Evolutionary conservation across 257 asterid species (phyloP), one percentile per base, ranked within the genome.

Genomic region (Petrea volubilis): DNA sequence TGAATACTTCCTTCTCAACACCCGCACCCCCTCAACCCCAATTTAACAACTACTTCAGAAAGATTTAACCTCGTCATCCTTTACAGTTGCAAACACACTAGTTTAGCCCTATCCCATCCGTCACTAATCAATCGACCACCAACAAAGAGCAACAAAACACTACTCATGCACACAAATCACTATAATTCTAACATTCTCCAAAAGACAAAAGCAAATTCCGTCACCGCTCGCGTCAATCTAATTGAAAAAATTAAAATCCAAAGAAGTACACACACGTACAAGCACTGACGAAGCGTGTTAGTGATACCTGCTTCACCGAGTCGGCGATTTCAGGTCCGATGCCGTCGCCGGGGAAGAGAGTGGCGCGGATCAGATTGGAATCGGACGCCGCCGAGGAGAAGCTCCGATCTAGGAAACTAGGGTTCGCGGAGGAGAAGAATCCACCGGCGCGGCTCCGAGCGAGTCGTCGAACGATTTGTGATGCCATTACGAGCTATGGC

Each of bases 261-360:
- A 59, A 41, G 3, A 9, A 68, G n/a, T 1, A 56, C 47, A 52
- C 21, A 64, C 2, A n/a, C n/a, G n/a, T n/a, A 25, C 5, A 58
- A 65, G 33, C 14, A 20, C 9, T 14, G 31, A 55, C 2, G 18
- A 11, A 6, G 11, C 72, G 20, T 27, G 24, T 61, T 70, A 23
- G 34, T 3, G 12, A 4, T 6, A 88, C 98, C 93, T 87, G 78
- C 71, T 81, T 90, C 78, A 90, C 98, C 55, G 98, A 82, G 44
- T 88, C 86, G 47, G 98, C 96, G 73, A 92, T 92, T 80, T 92
- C 98, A 72, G 97, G 98, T 49, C 97, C 98, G 77, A 90, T 93
- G 29, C 98, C 98, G 14, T 93, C 98, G 4, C 98, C 98, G 9
- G 98, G 98, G 71, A 93, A 93, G 80, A 93, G 91, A 50, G 98